Percentiles rank a stretch among this genome's conserved stretches.
These are phyloP conservation scores for Cokeromyces recurvatus DNA, from an alignment of 371 early-diverging fungal species.

Conservation along the genomic window DNA sequence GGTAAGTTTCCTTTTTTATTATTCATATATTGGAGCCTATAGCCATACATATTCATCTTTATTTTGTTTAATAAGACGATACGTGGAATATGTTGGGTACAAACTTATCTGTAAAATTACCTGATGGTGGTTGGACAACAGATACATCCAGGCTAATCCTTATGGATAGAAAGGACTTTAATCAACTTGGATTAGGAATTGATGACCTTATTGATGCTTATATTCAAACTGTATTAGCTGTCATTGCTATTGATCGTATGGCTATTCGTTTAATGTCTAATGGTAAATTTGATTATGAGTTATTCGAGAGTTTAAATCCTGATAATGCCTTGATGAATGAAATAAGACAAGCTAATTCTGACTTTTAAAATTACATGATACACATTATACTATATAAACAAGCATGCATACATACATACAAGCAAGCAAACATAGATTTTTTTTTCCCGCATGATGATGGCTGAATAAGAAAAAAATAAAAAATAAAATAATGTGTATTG, in stretches of 20 bases:
- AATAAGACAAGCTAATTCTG: conserved; percentile 54
- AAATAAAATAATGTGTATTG: too few relatives aligned
- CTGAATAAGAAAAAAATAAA: too few relatives aligned
- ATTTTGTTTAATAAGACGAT: too few relatives aligned
- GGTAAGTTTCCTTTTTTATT: too few relatives aligned
- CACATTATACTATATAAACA: too few relatives aligned
- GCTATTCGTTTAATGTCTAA: conserved; percentile 65
- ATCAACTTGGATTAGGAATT: conserved; percentile 84
- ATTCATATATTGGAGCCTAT: too few relatives aligned
- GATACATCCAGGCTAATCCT: conserved; percentile 80
- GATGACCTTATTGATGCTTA: conserved; percentile 93
- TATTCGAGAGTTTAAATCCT: conserved; percentile 85
- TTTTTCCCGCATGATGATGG: too few relatives aligned
- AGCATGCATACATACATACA: too few relatives aligned
- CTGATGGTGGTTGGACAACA: conserved; percentile 81
- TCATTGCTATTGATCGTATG: conserved; percentile 91
- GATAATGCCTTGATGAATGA: conserved; percentile 78
- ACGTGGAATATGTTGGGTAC: conserved; percentile 96
- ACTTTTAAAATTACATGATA: conserved; percentile 22
- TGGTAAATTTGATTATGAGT: conserved; percentile 69
- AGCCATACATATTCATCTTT: too few relatives aligned
- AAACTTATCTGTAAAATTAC: conserved; percentile 77
- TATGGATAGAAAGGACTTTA: conserved; percentile 94
- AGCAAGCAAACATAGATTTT: too few relatives aligned
- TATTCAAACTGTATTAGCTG: conserved; percentile 85